A percentile compares a stretch with the other conserved stretches of the same genome.
Evolutionary conservation across 1,284 basidiomycete species (phyloP).

Genomic region (Ganoderma boninense): DNA sequence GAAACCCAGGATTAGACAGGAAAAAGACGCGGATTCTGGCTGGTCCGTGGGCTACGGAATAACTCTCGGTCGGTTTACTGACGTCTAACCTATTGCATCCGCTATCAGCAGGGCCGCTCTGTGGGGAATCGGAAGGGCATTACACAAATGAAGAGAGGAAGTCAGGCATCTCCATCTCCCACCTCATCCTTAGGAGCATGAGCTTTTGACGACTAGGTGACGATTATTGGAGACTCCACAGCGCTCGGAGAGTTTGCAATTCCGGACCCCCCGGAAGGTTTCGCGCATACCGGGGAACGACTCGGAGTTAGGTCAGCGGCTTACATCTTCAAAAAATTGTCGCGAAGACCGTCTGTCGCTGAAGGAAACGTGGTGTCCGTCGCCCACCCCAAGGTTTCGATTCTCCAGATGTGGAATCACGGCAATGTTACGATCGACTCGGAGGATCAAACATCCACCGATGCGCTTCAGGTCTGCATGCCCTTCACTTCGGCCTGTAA

Average conservation of each 20-base stretch:
- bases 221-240: background rate
- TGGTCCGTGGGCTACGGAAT: background rate
- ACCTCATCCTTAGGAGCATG: background rate
- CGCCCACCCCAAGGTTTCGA: background rate
- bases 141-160: background rate
- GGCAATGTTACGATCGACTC: background rate
- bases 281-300: background rate
- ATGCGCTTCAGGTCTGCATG: background rate
- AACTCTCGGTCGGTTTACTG: background rate
- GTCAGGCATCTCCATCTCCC: background rate
- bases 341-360: background rate
- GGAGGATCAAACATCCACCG: background rate
- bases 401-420: background rate
- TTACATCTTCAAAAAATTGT: background rate
- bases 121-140: background rate
- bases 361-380: background rate
- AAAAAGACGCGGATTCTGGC: background rate
- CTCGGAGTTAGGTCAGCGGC: background rate
- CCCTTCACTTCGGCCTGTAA: background rate
- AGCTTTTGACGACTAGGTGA: background rate
- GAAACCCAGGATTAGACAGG: background rate
- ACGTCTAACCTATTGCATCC: background rate
- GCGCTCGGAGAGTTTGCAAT: background rate
- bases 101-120: background rate
- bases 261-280: background rate